Evolutionary conservation across 805 yeast genomes (phyloP), one percentile per base, ranked within the genome.

Genomic region (Ogataea trehalophila): DNA sequence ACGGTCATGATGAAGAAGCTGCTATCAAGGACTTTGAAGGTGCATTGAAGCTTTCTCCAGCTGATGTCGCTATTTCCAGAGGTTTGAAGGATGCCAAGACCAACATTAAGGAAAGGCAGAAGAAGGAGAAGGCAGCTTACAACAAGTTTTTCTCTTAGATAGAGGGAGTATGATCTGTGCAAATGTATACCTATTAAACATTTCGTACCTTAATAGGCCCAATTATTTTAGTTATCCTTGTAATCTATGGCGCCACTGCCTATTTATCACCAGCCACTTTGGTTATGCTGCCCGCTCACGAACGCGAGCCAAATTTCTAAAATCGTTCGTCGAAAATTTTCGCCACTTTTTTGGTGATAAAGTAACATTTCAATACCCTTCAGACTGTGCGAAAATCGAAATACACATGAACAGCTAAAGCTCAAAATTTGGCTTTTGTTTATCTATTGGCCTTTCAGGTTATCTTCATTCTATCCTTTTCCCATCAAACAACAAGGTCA

Each of bases 61-160:
- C 71, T 20, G 97, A 91, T 60, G 79, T 77, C 2, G 95, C 85
- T 7, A 83, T 91, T 45, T 55, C 72, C 41, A 80, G 78, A 54
- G 89, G 87, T 16, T 70, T 87, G 39, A 65, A 70, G 15, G 85
- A 81, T 37, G 81, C 87, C 22, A 79, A 79, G 59, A 66, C 65
- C 39, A 61, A 69, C 35, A 69, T 79, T 44, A 78, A 77, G 54
- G 67, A 67, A n/a, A 75, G 84, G 55, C 74, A 71, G 46, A 80
- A 83, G 44, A 83, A 82, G 62, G 87, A 85, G 59, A 85, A 81
- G 70, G 83, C 82, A 57, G 87, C 90, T 1, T 76, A 83, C 71
- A 72, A 87, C 46, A 86, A 85, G 63, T 80, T 86, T 72, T 87
- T 87, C 55, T 48, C 62, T 9, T 63, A 26, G 43, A 45, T 17